These are phyloP conservation scores for Phialocephala subalpina DNA, from an alignment of 2,329 filamentous ascomycete species.

Conservation along the genomic window DNA sequence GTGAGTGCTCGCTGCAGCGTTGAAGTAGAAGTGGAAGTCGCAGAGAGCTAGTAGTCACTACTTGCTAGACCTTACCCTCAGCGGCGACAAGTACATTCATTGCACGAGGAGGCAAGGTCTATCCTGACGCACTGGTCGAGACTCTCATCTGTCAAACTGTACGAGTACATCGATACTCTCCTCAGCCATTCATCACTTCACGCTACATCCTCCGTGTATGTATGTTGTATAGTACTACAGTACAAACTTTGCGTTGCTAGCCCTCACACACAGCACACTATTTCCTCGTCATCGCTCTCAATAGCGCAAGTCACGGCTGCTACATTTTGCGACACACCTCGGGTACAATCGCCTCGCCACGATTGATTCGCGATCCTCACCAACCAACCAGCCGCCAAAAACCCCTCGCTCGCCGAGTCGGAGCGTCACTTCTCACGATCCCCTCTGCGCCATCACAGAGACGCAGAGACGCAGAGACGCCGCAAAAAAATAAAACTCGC, in stretches of 20 bases:
- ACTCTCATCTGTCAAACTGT: not conserved
- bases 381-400: conserved; percentile 4
- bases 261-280: not conserved
- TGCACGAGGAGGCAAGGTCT: not conserved
- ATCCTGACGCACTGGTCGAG: conserved; percentile 10
- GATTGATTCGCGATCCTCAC: conserved; percentile 9
- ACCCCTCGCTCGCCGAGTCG: conserved; percentile 11
- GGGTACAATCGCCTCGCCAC: conserved; percentile 6
- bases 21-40: not conserved
- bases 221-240: not conserved
- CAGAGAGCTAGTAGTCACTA: not conserved
- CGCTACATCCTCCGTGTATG: not conserved
- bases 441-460: not conserved
- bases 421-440: conserved; percentile 3
- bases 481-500: conserved; percentile 13
- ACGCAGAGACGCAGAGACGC: not conserved
- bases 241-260: not conserved
- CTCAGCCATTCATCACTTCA: not conserved
- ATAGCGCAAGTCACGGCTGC: not conserved
- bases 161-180: not conserved
- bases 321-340: conserved; percentile 11
- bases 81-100: conserved; percentile 4
- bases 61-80: not conserved
- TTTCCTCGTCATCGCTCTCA: not conserved
- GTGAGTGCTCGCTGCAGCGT: conserved; percentile 4